Evolutionary conservation across 176 grass and related monocot genomes (phyloP), one percentile per base, ranked within the genome.

Genomic region (Cymbopogon citratus): DNA sequence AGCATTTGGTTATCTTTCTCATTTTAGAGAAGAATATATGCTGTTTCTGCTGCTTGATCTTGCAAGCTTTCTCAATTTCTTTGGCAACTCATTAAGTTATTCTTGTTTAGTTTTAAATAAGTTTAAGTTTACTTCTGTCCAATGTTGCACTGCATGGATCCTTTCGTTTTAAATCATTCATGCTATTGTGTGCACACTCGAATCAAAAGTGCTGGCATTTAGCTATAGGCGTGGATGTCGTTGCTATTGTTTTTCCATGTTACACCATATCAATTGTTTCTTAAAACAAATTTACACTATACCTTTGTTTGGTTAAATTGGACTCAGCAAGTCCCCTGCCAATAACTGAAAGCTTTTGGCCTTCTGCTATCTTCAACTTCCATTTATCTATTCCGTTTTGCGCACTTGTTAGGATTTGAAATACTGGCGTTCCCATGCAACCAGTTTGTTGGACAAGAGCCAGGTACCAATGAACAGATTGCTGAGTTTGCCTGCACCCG

Each of bases 351-450:
- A 45, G 63, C 16, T 18, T 78, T 29, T 75, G 51, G 18, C 51
- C 51, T 21, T 54, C 18, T 54, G 3, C 35, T 61, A 28, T 40
- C 1, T 82, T 59, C 26, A 82, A 78, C 3, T 6, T 66, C 52
- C 36, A 64, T 71, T 85, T 87, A 16, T 75, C 7, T 34, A 66
- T 74, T 13, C 39, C 3, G 6, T 25, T 83, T 56, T 38, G 7
- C 68, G 51, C 56, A 48, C 48, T 18, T 26, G 48, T 26, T 13
- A 89, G 92, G 87, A 29, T 84, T 81, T 56, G 87, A 92, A 68
- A 63, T 90, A 83, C 52, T 92, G 66, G 85, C 84, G 10, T 92
- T 92, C 73, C 87, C 89, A 34, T 94, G 84, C 67, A 94, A 91
- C 64, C 89, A 89, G 15, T 87, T 91, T 79, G 92, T 61, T 1